phyloP scores from a whole-genome alignment of 805 yeast species.

The Yarrowia divulgata region DNA sequence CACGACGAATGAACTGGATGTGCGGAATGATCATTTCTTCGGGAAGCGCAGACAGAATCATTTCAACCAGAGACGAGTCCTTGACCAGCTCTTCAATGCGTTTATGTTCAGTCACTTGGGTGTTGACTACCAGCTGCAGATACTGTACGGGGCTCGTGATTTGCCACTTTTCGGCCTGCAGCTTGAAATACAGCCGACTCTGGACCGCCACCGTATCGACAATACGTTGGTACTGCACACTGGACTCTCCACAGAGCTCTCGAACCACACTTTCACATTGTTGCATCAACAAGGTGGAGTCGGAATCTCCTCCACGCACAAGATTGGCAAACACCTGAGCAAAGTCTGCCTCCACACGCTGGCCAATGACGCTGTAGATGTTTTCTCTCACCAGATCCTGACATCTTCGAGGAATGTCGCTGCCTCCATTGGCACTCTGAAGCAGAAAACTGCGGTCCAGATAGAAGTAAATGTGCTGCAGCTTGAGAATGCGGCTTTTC shows the following conservation, averaged over 20 bases:
- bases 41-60: conserved; percentile 7
- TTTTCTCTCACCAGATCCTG: conserved; percentile 9
- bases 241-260: conserved; percentile 27
- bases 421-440: conserved; percentile 16
- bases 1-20: background rate
- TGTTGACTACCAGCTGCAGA: conserved; percentile 4
- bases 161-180: conserved; percentile 31
- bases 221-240: background rate
- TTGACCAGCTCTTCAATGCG: conserved; percentile 4
- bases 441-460: conserved; percentile 26
- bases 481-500: conserved; percentile 9
- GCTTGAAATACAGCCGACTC: conserved; percentile 2
- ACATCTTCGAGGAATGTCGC: conserved; percentile 19
- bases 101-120: background rate
- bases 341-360: background rate
- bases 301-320: background rate
- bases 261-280: conserved; percentile 8
- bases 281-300: background rate
- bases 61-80: background rate
- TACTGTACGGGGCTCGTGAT: background rate
- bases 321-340: background rate
- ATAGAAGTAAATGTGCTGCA: conserved; percentile 24
- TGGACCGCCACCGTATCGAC: conserved; percentile 3
- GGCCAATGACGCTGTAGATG: background rate
- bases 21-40: conserved; percentile 30